Percentiles rank a stretch among this genome's conserved stretches.
phyloP scores from a whole-genome alignment of 2,329 filamentous ascomycete species.

The Stagonosporopsis vannaccii region DNA sequence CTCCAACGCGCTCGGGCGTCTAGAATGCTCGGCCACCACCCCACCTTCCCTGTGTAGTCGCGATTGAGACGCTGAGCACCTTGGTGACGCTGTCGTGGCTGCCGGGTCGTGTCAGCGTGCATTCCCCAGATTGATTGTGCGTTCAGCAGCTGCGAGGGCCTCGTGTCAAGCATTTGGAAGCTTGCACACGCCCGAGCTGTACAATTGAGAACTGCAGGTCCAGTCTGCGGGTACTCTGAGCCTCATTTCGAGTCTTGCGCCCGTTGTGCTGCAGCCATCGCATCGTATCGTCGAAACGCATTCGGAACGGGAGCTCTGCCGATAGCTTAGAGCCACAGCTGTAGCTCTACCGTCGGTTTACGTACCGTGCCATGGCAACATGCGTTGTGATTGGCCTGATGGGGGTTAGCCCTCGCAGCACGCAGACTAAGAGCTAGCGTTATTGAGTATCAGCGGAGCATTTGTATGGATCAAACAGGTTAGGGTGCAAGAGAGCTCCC shows the following conservation, averaged over 20 bases:
- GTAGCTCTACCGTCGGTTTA: conserved; percentile 21
- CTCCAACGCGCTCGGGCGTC: conserved; percentile 2
- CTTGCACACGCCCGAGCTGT: neutral
- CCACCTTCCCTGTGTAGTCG: conserved; percentile 15
- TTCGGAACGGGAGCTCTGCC: conserved; percentile 22
- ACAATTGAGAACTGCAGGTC: neutral
- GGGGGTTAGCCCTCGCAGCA: conserved; percentile 7
- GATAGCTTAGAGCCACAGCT: conserved; percentile 19
- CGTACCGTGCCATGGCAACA: conserved; percentile 24
- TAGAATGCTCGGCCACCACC: conserved; percentile 18
- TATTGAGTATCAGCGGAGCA: conserved; percentile 22
- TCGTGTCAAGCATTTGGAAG: neutral
- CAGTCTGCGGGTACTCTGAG: neutral
- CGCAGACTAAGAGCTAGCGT: conserved; percentile 22
- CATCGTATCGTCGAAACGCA: conserved; percentile 24
- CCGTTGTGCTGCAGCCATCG: conserved; percentile 13
- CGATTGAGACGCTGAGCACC: conserved; percentile 10
- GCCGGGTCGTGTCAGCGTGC: conserved; percentile 14
- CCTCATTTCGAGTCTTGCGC: neutral
- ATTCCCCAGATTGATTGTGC: conserved; percentile 4
- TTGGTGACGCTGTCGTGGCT: conserved; percentile 12
- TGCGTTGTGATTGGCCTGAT: conserved; percentile 20
- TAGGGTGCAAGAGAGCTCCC: conserved; percentile 19
- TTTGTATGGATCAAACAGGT: conserved; percentile 22
- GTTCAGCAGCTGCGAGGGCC: neutral